A percentile compares a stretch with the other conserved stretches of the same genome.
Evolutionary conservation across 73 alveolate species (phyloP).

Genomic region (Paramecium sonneborni): DNA sequence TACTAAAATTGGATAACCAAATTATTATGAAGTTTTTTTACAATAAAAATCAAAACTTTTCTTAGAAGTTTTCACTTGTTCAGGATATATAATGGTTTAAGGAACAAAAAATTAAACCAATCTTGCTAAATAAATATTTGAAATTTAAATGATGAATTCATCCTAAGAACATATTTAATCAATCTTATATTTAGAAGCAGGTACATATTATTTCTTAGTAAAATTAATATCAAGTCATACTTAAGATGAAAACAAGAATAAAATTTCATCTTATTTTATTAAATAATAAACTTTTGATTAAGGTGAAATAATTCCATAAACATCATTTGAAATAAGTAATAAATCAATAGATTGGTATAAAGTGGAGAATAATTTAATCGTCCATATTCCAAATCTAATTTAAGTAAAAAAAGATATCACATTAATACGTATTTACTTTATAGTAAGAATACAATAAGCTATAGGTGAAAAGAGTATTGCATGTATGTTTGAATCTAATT

Average conservation of each 20-base stretch:
- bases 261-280: background rate
- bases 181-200: background rate
- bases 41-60: background rate
- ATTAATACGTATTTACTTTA: background rate
- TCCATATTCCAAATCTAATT: background rate
- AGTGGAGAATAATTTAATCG: background rate
- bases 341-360: background rate
- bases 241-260: background rate
- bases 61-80: conserved; percentile 7
- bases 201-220: conserved; percentile 6
- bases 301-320: background rate
- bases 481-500: conserved; percentile 19
- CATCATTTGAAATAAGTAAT: background rate
- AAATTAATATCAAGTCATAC: background rate
- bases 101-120: background rate
- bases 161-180: background rate
- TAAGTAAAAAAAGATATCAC: background rate
- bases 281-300: background rate
- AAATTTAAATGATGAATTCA: background rate
- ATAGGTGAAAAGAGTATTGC: conserved; percentile 3
- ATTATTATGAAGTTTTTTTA: background rate
- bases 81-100: background rate
- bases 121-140: background rate
- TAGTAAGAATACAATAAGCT: background rate
- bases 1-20: background rate